Percentiles rank a stretch among this genome's conserved stretches.
phyloP scores from a whole-genome alignment of 805 yeast genomes.

The Candida berthetii region DNA sequence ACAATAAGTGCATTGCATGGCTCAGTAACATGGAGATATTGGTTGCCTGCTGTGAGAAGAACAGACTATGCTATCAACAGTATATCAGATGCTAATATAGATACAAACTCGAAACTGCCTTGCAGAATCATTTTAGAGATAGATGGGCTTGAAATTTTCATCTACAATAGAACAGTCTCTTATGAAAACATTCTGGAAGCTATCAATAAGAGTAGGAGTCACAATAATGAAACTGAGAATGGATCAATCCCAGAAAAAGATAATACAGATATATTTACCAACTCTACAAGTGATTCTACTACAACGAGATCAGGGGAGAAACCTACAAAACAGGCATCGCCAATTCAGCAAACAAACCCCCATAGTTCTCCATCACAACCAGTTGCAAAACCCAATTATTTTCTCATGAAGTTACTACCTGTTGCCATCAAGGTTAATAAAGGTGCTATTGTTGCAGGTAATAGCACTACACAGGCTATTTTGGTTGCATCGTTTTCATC shows the following conservation, averaged over 20 bases:
- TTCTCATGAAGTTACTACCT: constrained; percentile 45
- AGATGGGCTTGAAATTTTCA: constrained; percentile 78
- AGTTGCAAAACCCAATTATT: constrained; percentile 1
- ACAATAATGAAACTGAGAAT: no score
- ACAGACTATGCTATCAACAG: constrained; percentile 13
- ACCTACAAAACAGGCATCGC: background rate
- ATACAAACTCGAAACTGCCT: constrained; percentile 35
- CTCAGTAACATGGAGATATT: constrained; percentile 84
- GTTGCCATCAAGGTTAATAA: constrained; percentile 50
- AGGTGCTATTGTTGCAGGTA: constrained; percentile 78
- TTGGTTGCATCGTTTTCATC: constrained; percentile 53
- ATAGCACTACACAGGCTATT: constrained; percentile 68
- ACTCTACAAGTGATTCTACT: constrained; percentile 10
- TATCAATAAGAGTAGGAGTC: constrained; percentile 15
- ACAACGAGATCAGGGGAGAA: background rate
- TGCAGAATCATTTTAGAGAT: constrained; percentile 50
- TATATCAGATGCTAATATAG: background rate
- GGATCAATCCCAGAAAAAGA: constrained; percentile 7
- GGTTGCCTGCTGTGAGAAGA: constrained; percentile 49
- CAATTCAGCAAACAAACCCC: no score
- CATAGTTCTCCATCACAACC: no score
- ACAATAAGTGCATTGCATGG: constrained; percentile 68
- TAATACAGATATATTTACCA: constrained; percentile 5
- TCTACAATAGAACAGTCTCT: constrained; percentile 74
- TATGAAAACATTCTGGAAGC: constrained; percentile 57